A percentile compares a stretch with the other conserved stretches of the same genome.
phyloP scores from a whole-genome alignment of 306 rosid genomes.

The Luffa acutangula region DNA sequence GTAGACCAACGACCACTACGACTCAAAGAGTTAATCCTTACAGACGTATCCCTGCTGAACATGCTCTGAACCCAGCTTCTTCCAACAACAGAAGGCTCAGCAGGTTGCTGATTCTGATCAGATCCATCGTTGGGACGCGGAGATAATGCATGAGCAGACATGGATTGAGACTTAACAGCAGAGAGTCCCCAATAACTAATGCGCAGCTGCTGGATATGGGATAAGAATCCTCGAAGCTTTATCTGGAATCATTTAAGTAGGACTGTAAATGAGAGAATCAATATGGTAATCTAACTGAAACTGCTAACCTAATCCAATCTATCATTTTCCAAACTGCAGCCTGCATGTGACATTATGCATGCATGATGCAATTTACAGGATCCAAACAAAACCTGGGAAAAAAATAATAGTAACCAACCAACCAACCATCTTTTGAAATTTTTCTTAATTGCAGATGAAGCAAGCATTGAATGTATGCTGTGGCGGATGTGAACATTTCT shows the following conservation, averaged over 20 bases:
- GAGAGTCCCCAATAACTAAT: constrained; percentile 82
- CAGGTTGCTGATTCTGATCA: constrained; percentile 76
- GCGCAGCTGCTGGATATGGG: constrained; percentile 74
- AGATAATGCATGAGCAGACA: constrained; percentile 57
- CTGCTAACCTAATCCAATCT: constrained; percentile 8
- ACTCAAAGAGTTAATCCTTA: constrained; percentile 68
- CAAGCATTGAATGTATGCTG: background rate
- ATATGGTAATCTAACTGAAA: constrained; percentile 4
- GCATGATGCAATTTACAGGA: background rate
- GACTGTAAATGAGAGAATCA: constrained; percentile 1
- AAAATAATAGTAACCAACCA: background rate
- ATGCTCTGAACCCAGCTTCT: constrained; percentile 99
- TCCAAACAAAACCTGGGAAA: background rate
- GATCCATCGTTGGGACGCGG: constrained; percentile 63
- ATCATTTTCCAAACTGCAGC: background rate
- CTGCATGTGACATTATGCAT: background rate
- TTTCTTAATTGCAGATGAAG: constrained; percentile 1
- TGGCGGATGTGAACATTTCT: background rate
- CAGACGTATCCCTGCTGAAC: constrained; percentile 74
- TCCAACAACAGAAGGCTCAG: constrained; percentile 83
- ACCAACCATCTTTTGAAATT: background rate
- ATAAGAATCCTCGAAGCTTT: constrained; percentile 83
- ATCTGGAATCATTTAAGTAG: constrained; percentile 46
- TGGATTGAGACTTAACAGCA: constrained; percentile 55
- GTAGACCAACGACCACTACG: constrained; percentile 85